phyloP scores from a whole-genome alignment of 305 asterid species.

The Nicotiana rustica region DNA sequence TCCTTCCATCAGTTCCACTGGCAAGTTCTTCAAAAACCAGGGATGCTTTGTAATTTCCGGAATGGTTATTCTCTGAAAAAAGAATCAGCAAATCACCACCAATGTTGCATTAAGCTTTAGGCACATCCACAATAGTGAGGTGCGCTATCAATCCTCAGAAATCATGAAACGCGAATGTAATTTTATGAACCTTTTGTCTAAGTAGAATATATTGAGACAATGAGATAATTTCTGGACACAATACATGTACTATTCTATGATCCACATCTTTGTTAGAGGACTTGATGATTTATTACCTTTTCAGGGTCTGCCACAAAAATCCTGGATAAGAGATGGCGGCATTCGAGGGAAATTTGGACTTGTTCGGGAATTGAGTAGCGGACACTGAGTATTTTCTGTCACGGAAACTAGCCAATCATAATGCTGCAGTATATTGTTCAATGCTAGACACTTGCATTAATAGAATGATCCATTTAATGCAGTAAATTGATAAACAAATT shows the following conservation, averaged over 20 bases:
- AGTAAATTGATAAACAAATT: not conserved
- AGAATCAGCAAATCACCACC: not conserved
- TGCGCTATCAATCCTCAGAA: not conserved
- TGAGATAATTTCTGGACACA: not conserved
- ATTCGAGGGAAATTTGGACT: slow-evolving; percentile 46
- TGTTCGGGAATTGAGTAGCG: slow-evolving; percentile 49
- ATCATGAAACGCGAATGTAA: not conserved
- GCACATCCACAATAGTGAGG: not conserved
- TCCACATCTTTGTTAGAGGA: not conserved
- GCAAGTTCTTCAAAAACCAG: slow-evolving; percentile 54
- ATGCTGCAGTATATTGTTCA: slow-evolving; percentile 14
- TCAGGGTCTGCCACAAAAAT: slow-evolving; percentile 55
- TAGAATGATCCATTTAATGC: not conserved
- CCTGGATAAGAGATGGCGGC: slow-evolving; percentile 47
- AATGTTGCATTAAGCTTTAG: not conserved
- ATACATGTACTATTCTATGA: not conserved
- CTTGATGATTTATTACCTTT: slow-evolving; percentile 40
- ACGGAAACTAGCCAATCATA: slow-evolving; percentile 30
- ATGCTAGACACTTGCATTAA: slow-evolving; percentile 11
- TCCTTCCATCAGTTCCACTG: slow-evolving; percentile 47
- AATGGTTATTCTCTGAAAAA: slow-evolving; percentile 52
- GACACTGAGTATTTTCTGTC: slow-evolving; percentile 50
- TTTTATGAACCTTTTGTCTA: not conserved
- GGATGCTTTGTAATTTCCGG: slow-evolving; percentile 51
- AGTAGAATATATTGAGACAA: not conserved